These are phyloP conservation scores for Lasiosphaeria miniovina DNA, from an alignment of 495 filamentous ascomycete genomes.

Conservation along the genomic window DNA sequence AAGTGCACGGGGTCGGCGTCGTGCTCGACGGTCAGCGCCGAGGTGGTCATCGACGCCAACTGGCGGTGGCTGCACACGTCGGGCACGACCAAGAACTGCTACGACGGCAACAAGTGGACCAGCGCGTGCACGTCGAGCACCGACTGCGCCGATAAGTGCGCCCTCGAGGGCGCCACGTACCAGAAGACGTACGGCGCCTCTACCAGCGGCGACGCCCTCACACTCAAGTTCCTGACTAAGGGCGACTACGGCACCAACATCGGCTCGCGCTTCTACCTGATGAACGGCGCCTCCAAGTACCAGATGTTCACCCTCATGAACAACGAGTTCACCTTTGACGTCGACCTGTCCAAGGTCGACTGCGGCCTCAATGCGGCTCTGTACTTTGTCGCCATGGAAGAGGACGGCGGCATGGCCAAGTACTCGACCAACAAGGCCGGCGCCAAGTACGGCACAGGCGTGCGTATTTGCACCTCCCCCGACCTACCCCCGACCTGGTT, in stretches of 20 bases:
- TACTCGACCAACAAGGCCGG: constrained; percentile 55
- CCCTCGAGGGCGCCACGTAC: constrained; percentile 49
- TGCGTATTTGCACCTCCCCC: constrained; percentile 13
- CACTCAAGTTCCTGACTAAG: constrained; percentile 58
- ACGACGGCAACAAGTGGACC: constrained; percentile 53
- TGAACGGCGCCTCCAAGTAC: constrained; percentile 52
- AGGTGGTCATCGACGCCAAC: constrained; percentile 51
- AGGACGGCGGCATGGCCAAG: constrained; percentile 52
- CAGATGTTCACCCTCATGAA: constrained; percentile 56
- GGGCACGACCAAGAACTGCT: constrained; percentile 43
- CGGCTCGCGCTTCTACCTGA: constrained; percentile 56
- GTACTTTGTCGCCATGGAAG: constrained; percentile 58
- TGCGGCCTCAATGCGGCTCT: constrained; percentile 59
- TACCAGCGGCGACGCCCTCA: constrained; percentile 47
- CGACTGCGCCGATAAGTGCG: constrained; percentile 48
- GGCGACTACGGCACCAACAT: constrained; percentile 52
- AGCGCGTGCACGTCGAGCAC: constrained; percentile 37
- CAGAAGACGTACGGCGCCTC: constrained; percentile 46
- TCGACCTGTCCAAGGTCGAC: constrained; percentile 50
- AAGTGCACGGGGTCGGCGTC: constrained; percentile 51
- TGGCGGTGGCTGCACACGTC: constrained; percentile 51
- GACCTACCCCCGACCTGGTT: background rate
- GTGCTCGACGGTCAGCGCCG: constrained; percentile 44
- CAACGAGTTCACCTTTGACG: constrained; percentile 61
- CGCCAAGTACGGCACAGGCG: constrained; percentile 56